Evolutionary conservation across 225 moss, liverwort and hornwort species (phyloP).

Genomic region (Antitrichia curtipendula): DNA sequence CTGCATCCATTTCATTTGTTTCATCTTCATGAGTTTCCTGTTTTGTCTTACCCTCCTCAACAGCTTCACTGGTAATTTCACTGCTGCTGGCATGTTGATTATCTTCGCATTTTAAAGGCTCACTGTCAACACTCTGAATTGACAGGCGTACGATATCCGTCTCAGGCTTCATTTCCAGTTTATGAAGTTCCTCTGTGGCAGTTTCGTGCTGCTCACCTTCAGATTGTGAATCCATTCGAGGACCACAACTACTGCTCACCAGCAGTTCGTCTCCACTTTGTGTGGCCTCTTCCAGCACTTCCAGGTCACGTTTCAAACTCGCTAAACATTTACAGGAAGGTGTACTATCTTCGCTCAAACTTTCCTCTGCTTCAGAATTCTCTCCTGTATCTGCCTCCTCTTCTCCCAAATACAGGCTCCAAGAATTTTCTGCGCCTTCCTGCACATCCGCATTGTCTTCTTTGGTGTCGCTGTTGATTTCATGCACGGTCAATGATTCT

Average conservation of each 20-base stretch:
- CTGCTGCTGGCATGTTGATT: not conserved
- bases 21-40: not conserved
- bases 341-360: not conserved
- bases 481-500: not conserved
- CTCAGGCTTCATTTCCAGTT: not conserved
- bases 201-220: not conserved
- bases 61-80: not conserved
- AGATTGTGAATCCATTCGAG: not conserved
- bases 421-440: not conserved
- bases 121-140: not conserved
- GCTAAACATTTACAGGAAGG: not conserved
- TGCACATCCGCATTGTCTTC: not conserved
- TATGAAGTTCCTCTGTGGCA: not conserved
- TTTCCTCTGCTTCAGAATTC: not conserved
- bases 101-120: not conserved
- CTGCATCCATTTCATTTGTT: not conserved
- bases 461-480: not conserved
- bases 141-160: not conserved
- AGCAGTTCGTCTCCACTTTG: not conserved
- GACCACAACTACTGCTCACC: not conserved
- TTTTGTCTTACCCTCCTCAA: not conserved
- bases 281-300: not conserved
- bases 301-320: not conserved
- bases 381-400: not conserved
- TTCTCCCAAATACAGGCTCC: constrained; percentile 3